phyloP scores from a whole-genome alignment of 305 asterid genomes.

The Nicotiana rustica region DNA sequence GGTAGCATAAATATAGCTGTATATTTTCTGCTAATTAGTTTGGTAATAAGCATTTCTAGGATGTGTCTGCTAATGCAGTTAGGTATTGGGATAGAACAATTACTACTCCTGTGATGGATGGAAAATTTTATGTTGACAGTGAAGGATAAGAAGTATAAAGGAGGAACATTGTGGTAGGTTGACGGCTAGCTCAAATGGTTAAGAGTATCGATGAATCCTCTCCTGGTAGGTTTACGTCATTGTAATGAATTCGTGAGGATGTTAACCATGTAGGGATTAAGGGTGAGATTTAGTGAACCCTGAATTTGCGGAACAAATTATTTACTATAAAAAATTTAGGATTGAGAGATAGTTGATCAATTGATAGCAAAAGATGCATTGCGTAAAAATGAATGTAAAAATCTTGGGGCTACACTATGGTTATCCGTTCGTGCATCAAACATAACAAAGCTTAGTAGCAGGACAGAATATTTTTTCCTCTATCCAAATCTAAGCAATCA shows the following conservation, averaged over 20 bases:
- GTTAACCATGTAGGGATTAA: conserved; percentile 13
- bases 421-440: not conserved
- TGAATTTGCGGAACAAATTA: not conserved
- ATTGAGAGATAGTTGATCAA: not conserved
- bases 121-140: not conserved
- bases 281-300: conserved; percentile 23
- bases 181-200: not conserved
- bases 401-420: not conserved
- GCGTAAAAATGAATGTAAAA: not conserved
- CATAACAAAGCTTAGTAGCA: not conserved
- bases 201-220: not conserved
- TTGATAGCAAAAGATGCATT: conserved; percentile 12
- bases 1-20: conserved; percentile 17
- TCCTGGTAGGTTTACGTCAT: no score
- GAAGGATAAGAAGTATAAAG: not conserved
- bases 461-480: not conserved
- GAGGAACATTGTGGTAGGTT: not conserved
- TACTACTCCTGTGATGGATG: not conserved
- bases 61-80: not conserved
- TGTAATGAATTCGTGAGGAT: not conserved
- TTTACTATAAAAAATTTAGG: conserved; percentile 8
- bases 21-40: conserved; percentile 27
- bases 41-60: not conserved
- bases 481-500: not conserved
- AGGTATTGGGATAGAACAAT: not conserved